Base-by-base conservation (phyloP, 305 asterid genomes). In the Striga hermonthica region DNA sequence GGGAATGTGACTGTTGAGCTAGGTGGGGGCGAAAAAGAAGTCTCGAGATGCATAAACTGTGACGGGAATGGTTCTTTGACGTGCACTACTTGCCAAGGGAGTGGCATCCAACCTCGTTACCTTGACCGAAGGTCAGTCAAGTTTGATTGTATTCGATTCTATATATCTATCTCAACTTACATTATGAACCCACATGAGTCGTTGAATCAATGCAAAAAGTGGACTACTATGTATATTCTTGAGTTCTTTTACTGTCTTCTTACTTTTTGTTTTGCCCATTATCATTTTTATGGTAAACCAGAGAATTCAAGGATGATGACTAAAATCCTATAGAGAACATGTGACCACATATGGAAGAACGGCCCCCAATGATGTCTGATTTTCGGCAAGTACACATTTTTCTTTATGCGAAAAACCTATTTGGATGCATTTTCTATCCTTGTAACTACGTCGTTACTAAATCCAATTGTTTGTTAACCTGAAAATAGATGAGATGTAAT, bases 11-110 rank as follows among this genome's bases (percentile, higher is more conserved):
- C 80, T 0, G 96, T 88, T 3, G 96, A 88, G 69, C 92, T 93
- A n/a, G 97, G 98, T 36, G 97, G 81, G 31, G 88, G 66, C 0
- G 96, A 88, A 74, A 80, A 77, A 69, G 97, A 93, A 78, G 91
- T 86, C 43, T 90, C 98, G 1, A 60, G 66, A 39, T 93, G 98
- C 86, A 88, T 93, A 62, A 93, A 93, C 22, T 93, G 98, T 70
- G 91, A 90, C 0, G 90, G 95, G 37, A 83, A 54, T 69, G 97
- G 98, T 71, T 79, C 94, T 16, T 78, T 88, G 78, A 84, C 97
- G 1, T 92, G 98, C 91, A 89, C 98, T 48, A 92, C 97, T 8
- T 92, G 98, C 80, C 98, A 93, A 81, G 98, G 98, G 67, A 90
- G 84, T 58, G 98, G 98, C 72, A 90, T 90, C 69, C 98, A 93